Evolutionary conservation across 176 grass and related monocot genomes (phyloP), one percentile per base, ranked within the genome.

Genomic region (Ananas comosus): DNA sequence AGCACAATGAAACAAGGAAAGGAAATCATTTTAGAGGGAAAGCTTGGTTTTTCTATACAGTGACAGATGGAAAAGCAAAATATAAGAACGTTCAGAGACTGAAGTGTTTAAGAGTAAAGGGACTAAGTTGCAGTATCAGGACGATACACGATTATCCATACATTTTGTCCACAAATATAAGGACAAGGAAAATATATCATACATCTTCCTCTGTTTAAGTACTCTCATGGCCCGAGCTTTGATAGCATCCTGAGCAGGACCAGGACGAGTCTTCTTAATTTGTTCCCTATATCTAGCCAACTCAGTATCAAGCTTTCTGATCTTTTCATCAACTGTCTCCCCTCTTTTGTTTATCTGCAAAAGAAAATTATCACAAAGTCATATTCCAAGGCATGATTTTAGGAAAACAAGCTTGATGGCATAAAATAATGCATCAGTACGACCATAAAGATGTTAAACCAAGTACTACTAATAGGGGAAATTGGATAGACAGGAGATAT

Each of bases 281-380:
- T 96, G 92, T 29, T 96, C 81, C 78, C 87, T 89, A 78, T 89
- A 96, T 77, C 66, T 74, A 18, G 73, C 70, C 67, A 96, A 81
- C 72, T 96, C 92, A 78, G 85, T 83, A 70, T 96, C 88, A 66
- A 96, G 92, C 78, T 80, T 96, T 84, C 86, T 96, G 77, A 96
- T 89, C 82, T 85, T 96, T 10, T 96, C 88, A 78, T 96, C 92
- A 48, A 96, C 92, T 72, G 72, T 87, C 29, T 91, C 92, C 10
- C 88, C 92, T 73, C 88, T 82, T 90, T 91, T 96, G 67, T 86
- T 89, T 82, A 96, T 84, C 88, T 12, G 23, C 4, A 33, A 42
- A 13, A 54, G 1, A 13, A 22, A 21, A 4, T 2, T 59, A 23
- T 23, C 22, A 16, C 16, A 22, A 21, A 13, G 50, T 24, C 9